Base-by-base conservation (phyloP, 257 asterid species). In the Solanum clarkiae region DNA sequence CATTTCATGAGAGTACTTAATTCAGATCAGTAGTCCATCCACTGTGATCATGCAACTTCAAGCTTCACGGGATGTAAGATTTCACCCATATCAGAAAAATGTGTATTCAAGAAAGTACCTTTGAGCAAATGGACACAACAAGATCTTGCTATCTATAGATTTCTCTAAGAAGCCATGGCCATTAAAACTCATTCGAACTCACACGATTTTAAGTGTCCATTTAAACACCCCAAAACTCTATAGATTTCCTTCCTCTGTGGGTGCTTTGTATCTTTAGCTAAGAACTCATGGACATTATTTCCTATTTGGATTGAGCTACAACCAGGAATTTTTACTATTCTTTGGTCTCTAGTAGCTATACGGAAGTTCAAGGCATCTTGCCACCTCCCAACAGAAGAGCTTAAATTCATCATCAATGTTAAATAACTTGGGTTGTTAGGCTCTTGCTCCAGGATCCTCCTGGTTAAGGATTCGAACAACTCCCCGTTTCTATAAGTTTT, bases 271-370 rank as follows among this genome's bases (percentile, higher is more conserved):
- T 92, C 92, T 72, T 80, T 92, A 3, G 93, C 92, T n/a, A 88
- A 86, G 87, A 92, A 92, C 72, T 90, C 93, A 87, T 92, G 92
- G n/a, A 92, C 93, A 55, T 89, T 22, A 53, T 91, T 88, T 10
- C 93, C 92, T 17, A 90, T 75, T 85, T 92, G 94, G 79, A 92
- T 90, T 18, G 92, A 88, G 88, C 93, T 92, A 85, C 92, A 92
- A 15, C 95, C 94, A 0, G 92, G 90, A 16, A 86, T 80, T 83
- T 87, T 92, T 57, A 72, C 91, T 18, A 60, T 3, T 11, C 89
- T 88, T 54, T 66, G 87, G 9, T 88, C 75, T 86, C 90, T 88
- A 59, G 72, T 74, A 18, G 86, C 89, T 45, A 83, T 68, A 11
- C 88, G 84, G 72, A 86, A 88, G 72, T 83, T 86, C 84, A 87